Evolutionary conservation across 805 yeast species (phyloP).

Genomic region (Tetrapisispora arboricola): DNA sequence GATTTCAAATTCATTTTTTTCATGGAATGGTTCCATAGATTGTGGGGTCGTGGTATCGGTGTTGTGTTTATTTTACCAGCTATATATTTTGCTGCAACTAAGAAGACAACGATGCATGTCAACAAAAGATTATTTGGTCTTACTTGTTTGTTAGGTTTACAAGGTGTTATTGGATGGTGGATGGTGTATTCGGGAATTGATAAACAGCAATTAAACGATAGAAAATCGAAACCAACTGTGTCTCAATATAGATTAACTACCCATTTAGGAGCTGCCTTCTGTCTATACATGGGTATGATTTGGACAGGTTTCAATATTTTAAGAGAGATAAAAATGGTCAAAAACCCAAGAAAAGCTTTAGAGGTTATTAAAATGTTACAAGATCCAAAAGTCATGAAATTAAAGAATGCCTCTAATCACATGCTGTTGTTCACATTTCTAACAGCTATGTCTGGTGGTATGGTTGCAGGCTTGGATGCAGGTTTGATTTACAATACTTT

Average conservation of each 20-base stretch:
- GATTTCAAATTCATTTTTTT: conserved; percentile 90
- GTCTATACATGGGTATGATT: conserved; percentile 78
- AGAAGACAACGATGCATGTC: conserved; percentile 56
- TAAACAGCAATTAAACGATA: conserved; percentile 60
- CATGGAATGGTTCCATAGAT: conserved; percentile 97
- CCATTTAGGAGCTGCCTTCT: conserved; percentile 87
- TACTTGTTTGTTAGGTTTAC: conserved; percentile 73
- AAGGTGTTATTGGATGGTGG: conserved; percentile 99
- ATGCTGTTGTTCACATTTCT: conserved; percentile 62
- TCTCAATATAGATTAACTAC: conserved; percentile 91
- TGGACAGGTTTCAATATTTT: conserved; percentile 83
- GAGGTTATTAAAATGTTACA: conserved; percentile 47
- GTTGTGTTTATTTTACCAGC: conserved; percentile 76
- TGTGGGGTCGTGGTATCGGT: conserved; percentile 89
- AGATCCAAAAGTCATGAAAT: conserved; percentile 46
- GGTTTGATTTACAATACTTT: conserved; percentile 92
- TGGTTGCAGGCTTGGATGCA: conserved; percentile 97
- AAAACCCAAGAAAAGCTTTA: conserved; percentile 50
- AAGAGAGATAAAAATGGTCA: conserved; percentile 59
- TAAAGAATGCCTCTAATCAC: conserved; percentile 46
- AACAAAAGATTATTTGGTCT: conserved; percentile 61
- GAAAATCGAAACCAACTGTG: conserved; percentile 93
- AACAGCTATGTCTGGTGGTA: conserved; percentile 95
- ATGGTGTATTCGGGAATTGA: conserved; percentile 96
- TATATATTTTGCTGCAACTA: conserved; percentile 59